These are phyloP conservation scores for Hypoxylon sp. DNA, from an alignment of 2,329 filamentous ascomycete genomes.

Conservation along the genomic window DNA sequence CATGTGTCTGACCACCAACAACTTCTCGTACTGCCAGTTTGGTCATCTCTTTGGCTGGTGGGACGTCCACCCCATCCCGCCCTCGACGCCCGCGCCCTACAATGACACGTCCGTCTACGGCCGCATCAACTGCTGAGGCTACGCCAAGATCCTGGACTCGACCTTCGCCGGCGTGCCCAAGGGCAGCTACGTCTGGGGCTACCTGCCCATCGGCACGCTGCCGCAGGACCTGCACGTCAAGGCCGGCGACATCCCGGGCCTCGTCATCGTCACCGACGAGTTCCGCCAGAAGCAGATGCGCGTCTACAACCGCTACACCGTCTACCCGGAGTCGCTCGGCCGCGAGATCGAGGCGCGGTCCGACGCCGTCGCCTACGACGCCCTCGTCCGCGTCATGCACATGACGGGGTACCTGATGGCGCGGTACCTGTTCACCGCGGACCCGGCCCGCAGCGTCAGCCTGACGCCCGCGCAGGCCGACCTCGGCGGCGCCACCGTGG, in stretches of 20 bases:
- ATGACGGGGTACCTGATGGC: slow-evolving; percentile 45
- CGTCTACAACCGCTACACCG: slow-evolving; percentile 55
- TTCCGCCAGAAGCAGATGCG: slow-evolving; percentile 50
- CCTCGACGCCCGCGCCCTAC: slow-evolving; percentile 43
- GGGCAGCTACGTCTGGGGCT: slow-evolving; percentile 52
- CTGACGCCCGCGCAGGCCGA: slow-evolving; percentile 43
- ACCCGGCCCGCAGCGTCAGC: slow-evolving; percentile 33
- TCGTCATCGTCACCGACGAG: slow-evolving; percentile 50
- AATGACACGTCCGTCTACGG: slow-evolving; percentile 52
- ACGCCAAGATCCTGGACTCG: slow-evolving; percentile 52
- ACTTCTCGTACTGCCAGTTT: slow-evolving; percentile 46
- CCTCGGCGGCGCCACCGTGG: slow-evolving; percentile 45
- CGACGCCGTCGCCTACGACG: slow-evolving; percentile 38
- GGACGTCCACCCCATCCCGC: slow-evolving; percentile 54
- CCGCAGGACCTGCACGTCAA: slow-evolving; percentile 50
- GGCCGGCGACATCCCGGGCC: slow-evolving; percentile 35
- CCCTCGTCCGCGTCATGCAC: slow-evolving; percentile 40
- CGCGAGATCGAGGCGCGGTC: slow-evolving; percentile 25
- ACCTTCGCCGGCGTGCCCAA: slow-evolving; percentile 45
- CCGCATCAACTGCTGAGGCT: slow-evolving; percentile 59
- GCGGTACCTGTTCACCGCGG: slow-evolving; percentile 45
- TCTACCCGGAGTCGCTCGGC: slow-evolving; percentile 10
- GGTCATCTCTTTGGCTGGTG: slow-evolving; percentile 49
- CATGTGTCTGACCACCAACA: slow-evolving; percentile 47
- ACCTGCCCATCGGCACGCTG: slow-evolving; percentile 52